phyloP scores from a whole-genome alignment of 2,329 filamentous ascomycete species.

The Talaromyces piceae region DNA sequence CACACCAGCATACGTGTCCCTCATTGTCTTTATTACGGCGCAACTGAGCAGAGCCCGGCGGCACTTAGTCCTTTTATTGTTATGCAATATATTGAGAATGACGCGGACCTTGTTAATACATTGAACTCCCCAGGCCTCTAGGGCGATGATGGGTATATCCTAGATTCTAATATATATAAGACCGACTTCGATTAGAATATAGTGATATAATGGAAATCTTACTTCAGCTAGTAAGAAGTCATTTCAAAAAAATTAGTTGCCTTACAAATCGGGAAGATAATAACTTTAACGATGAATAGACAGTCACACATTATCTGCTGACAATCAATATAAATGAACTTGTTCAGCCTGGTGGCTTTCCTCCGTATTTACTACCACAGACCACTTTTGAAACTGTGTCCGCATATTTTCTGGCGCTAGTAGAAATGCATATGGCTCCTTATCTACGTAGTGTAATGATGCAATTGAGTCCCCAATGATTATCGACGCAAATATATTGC shows the following conservation, averaged over 20 bases:
- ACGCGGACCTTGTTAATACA: background rate
- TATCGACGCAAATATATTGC: slow-evolving; percentile 18
- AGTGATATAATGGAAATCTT: slow-evolving; percentile 19
- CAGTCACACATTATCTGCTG: slow-evolving; percentile 25
- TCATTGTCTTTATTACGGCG: background rate
- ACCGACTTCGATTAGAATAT: slow-evolving; percentile 14
- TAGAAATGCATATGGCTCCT: slow-evolving; percentile 36
- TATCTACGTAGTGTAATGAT: slow-evolving; percentile 34
- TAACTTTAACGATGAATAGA: background rate
- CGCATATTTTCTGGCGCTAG: slow-evolving; percentile 34
- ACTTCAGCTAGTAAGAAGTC: slow-evolving; percentile 19
- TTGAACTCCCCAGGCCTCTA: background rate
- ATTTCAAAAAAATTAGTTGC: slow-evolving; percentile 20
- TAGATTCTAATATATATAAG: slow-evolving; percentile 16
- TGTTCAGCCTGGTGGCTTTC: slow-evolving; percentile 18
- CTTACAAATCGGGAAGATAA: slow-evolving; percentile 8
- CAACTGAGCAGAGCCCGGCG: background rate
- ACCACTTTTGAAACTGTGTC: slow-evolving; percentile 23
- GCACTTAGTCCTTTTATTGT: background rate
- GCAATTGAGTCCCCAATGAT: slow-evolving; percentile 21
- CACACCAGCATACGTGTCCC: slow-evolving; percentile 19
- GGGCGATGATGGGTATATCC: background rate
- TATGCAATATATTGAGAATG: background rate
- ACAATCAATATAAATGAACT: slow-evolving; percentile 39
- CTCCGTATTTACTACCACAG: slow-evolving; percentile 14